Evolutionary conservation across 345 rosid genomes (phyloP).

Genomic region (Eucalyptus curtisii): DNA sequence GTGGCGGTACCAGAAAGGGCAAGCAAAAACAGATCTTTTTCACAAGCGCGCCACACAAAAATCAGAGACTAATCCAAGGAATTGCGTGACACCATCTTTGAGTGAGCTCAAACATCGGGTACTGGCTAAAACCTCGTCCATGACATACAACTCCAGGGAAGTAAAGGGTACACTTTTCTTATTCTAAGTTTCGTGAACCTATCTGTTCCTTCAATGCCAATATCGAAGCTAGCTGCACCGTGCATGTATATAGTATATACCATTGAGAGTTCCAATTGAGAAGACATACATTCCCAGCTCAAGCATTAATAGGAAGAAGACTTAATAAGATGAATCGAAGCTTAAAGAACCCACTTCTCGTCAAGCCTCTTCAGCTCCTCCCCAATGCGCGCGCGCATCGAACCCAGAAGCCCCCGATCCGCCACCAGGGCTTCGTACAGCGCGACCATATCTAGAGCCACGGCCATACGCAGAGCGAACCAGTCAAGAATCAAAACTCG

Average conservation of each 20-base stretch:
- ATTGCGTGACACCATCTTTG: not conserved
- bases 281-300: not conserved
- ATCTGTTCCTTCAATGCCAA: not conserved
- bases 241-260: not conserved
- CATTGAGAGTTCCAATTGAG: not conserved
- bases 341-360: slow-evolving; percentile 53
- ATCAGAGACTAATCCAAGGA: not conserved
- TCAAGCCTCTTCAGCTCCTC: slow-evolving; percentile 87
- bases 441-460: slow-evolving; percentile 58
- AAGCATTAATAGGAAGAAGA: not conserved
- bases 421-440: slow-evolving; percentile 74
- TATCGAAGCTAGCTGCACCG: not conserved
- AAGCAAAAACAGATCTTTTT: not conserved
- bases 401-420: slow-evolving; percentile 55
- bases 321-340: not conserved
- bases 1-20: not conserved
- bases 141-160: not conserved
- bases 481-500: not conserved
- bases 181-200: not conserved
- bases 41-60: not conserved
- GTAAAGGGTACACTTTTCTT: not conserved
- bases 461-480: not conserved
- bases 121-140: not conserved
- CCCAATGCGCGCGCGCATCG: slow-evolving; percentile 52
- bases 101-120: not conserved